Percentiles rank a stretch among this genome's conserved stretches.
phyloP scores from a whole-genome alignment of 352 stramenopile species.

The Globisporangium megalacanthum region DNA sequence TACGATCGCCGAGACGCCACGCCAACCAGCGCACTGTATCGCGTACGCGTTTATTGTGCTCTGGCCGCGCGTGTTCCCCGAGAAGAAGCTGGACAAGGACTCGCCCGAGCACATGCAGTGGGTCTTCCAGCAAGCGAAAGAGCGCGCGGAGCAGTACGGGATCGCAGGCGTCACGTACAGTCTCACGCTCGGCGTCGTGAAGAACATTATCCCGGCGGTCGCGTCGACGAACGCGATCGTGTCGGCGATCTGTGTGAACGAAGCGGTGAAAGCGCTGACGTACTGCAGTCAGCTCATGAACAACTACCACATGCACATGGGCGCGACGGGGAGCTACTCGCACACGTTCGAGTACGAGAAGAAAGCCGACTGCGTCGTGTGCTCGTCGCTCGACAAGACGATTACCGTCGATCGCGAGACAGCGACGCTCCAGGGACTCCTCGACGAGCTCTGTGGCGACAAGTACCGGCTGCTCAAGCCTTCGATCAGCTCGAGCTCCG shows the following conservation, averaged over 20 bases:
- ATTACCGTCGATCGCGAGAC: constrained; percentile 41
- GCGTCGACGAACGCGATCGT: constrained; percentile 97
- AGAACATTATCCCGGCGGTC: constrained; percentile 98
- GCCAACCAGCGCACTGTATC: constrained; percentile 97
- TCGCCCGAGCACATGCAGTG: constrained; percentile 96
- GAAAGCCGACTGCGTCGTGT: constrained; percentile 87
- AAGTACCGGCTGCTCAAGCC: constrained; percentile 65
- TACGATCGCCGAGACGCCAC: constrained; percentile 96
- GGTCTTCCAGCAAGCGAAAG: constrained; percentile 90
- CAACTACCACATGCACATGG: constrained; percentile 99
- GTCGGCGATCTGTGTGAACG: constrained; percentile 94
- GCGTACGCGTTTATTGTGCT: constrained; percentile 95
- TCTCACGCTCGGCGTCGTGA: constrained; percentile 96
- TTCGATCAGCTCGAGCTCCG: constrained; percentile 55
- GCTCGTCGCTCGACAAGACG: constrained; percentile 65
- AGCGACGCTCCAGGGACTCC: constrained; percentile 52
- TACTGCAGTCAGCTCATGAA: constrained; percentile 96
- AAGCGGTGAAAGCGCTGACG: constrained; percentile 96
- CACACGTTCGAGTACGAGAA: constrained; percentile 97
- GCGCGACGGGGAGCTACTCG: constrained; percentile 91
- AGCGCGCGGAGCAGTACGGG: constrained; percentile 90
- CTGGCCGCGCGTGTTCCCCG: constrained; percentile 92
- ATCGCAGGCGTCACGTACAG: constrained; percentile 97
- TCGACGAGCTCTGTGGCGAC: constrained; percentile 57
- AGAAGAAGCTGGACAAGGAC: constrained; percentile 96